A percentile compares a stretch with the other conserved stretches of the same genome.
phyloP scores from a whole-genome alignment of 805 yeast genomes.

The Lipomyces spencermartinsiae region DNA sequence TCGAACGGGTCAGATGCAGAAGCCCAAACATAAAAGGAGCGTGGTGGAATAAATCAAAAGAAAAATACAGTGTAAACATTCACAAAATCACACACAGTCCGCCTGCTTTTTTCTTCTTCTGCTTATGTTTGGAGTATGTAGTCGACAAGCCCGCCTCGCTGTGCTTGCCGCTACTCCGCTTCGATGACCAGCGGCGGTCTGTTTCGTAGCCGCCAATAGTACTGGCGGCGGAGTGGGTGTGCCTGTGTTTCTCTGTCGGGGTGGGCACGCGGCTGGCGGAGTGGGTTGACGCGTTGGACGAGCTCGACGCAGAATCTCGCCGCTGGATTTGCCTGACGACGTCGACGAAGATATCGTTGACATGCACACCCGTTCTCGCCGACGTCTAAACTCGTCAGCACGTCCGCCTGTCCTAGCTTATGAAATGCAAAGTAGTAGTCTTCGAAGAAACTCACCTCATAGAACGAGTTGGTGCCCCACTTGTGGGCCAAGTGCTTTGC shows the following conservation, averaged over 20 bases:
- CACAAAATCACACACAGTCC: conserved; percentile 27
- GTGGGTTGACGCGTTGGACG: conserved; percentile 3
- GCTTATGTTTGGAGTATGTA: conserved; percentile 2
- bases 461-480: conserved; percentile 35
- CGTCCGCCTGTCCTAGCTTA: neutral
- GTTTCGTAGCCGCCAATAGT: conserved; percentile 9
- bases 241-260: conserved; percentile 20
- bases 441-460: conserved; percentile 24
- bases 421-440: neutral
- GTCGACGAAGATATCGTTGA: conserved; percentile 32
- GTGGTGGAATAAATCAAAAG: neutral
- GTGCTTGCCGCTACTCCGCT: conserved; percentile 14
- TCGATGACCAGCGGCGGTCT: conserved; percentile 10
- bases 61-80: neutral
- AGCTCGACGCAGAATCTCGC: conserved; percentile 55
- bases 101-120: conserved; percentile 19
- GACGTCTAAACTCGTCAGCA: conserved; percentile 22
- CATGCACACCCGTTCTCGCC: conserved; percentile 31
- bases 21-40: neutral
- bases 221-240: conserved; percentile 7
- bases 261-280: conserved; percentile 9
- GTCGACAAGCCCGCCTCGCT: conserved; percentile 14
- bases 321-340: conserved; percentile 75
- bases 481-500: conserved; percentile 26
- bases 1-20: neutral